Evolutionary conservation across 1,284 basidiomycete species (phyloP), one percentile per base, ranked within the genome.

Genomic region (Rhodotorula sp.): DNA sequence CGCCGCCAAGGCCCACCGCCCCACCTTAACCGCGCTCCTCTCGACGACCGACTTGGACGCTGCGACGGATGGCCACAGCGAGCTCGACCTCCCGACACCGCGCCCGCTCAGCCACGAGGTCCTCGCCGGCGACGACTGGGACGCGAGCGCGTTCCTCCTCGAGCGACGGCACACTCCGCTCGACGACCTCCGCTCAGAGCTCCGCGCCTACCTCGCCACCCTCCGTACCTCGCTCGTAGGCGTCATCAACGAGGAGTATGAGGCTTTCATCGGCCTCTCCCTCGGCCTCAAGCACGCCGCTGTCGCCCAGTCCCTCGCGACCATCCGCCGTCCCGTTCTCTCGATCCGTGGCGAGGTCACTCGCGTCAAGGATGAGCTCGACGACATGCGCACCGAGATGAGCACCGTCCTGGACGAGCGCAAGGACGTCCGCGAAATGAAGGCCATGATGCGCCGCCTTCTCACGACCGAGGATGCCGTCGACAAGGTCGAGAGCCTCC

Each of bases 161-260:
- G 50, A 41, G 3, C 59, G 75, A 29, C 48, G 75, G n/a, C 75
- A 75, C 44, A 69, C 73, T 3, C 62, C 62, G 27, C 57, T 76
- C 36, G 75, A 76, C 22, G 73, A 76, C 22, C 60, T 76, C n/a
- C 61, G 64, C 41, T 32, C 36, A 0, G 61, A 99, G 80, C 85
- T 99, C 25, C 87, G 93, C 41, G 89, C 90, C 69, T 97, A 97
- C 82, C 85, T 93, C 69, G 87, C 87, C 1, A 85, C 86, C 25
- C 83, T 99, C 76, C 93, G 95, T 79, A 91, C 94, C 80, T 94
- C 97, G 80, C 87, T 99, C 41, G 92, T 97, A 41, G 89, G 89
- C 79, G 88, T 98, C 80, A 97, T 99, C 82, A 97, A 99, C 81
- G 90, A 94, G 79, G 95, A 98, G 82, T 98, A 98, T 81, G 94